Percentiles rank a stretch among this genome's conserved stretches.
Conservation (phyloP, 2,329 filamentous ascomycete genomes). For the Paracoccidioides brasiliensis region DNA sequence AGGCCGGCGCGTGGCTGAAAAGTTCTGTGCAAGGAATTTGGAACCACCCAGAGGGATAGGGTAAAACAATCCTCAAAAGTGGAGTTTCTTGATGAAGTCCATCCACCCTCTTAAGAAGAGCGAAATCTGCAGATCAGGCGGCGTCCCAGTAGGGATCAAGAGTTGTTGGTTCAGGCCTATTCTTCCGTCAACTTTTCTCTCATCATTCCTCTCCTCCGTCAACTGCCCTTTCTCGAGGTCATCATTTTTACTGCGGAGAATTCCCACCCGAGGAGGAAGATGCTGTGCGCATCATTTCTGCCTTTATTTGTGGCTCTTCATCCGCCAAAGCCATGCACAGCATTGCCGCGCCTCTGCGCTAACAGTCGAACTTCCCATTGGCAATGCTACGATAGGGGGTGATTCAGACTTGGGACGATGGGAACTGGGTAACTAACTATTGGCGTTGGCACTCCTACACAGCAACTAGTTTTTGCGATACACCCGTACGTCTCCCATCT, state of each 20-base stretch:
- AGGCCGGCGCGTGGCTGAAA: not conserved
- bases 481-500: conserved; percentile 2
- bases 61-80: not conserved
- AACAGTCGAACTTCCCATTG: conserved; percentile 4
- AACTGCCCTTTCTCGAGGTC: not conserved
- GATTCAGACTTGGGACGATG: conserved; percentile 2
- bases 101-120: not conserved
- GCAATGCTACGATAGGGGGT: not conserved
- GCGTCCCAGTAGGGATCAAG: not conserved
- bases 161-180: not conserved
- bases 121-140: not conserved
- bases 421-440: conserved; percentile 5
- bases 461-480: conserved; percentile 2
- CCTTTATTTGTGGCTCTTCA: not conserved
- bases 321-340: not conserved
- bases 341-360: not conserved
- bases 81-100: not conserved
- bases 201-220: not conserved
- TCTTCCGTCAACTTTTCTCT: not conserved
- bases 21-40: not conserved
- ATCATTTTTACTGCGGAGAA: not conserved
- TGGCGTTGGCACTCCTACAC: conserved; percentile 4
- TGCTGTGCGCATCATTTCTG: not conserved
- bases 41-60: not conserved
- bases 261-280: not conserved